Conservation (phyloP, 2,329 filamentous ascomycete genomes). For the Coleophoma crateriformis region DNA sequence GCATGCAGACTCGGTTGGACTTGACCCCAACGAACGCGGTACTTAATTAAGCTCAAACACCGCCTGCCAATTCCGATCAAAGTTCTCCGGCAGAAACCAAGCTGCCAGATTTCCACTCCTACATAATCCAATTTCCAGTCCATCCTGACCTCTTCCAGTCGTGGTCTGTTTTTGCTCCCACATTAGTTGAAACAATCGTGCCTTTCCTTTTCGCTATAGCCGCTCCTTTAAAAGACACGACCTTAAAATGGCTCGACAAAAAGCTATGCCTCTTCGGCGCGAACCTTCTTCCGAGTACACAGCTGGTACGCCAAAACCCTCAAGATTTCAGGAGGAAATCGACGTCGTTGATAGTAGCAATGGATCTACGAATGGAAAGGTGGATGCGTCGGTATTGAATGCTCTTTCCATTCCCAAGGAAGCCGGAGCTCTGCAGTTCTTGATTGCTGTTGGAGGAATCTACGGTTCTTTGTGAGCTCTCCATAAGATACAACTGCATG, state of each 20-base stretch:
- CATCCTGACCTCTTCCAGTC: too few species aligned
- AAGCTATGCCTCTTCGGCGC: constrained; percentile 58
- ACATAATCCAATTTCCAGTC: background rate
- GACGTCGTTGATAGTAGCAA: constrained; percentile 26
- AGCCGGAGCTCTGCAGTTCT: constrained; percentile 66
- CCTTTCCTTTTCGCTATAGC: background rate
- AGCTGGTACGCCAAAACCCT: constrained; percentile 27
- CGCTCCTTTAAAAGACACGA: background rate
- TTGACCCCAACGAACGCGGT: too few species aligned
- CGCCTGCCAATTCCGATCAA: background rate
- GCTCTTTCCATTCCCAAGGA: constrained; percentile 31
- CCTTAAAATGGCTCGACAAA: constrained; percentile 32
- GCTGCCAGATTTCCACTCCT: background rate
- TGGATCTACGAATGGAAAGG: constrained; percentile 19
- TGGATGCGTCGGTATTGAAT: constrained; percentile 25
- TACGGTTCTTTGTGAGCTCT: constrained; percentile 85
- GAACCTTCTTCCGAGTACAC: constrained; percentile 61
- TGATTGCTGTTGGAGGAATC: constrained; percentile 88
- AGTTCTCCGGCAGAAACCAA: background rate
- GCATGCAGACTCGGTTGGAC: too few species aligned
- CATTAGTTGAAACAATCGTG: background rate
- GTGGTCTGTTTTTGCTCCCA: too few species aligned
- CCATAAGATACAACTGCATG: background rate
- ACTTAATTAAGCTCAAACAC: background rate
- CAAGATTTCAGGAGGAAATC: constrained; percentile 2